These are phyloP conservation scores for Talaromyces sp. DNA, from an alignment of 2,329 filamentous ascomycete species.

Conservation along the genomic window DNA sequence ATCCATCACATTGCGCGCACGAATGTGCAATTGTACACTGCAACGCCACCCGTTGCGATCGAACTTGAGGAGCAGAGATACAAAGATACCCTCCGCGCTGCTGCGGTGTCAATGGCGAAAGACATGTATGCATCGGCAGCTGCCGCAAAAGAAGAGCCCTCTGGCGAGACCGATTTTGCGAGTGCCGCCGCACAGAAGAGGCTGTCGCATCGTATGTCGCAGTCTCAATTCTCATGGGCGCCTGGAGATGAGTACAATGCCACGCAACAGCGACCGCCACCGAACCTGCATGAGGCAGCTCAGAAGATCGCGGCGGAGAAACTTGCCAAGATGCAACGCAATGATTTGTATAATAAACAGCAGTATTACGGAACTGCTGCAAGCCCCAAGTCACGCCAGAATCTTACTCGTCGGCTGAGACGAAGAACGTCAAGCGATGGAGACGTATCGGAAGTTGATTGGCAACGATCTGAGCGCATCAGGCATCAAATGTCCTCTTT, in stretches of 20 bases:
- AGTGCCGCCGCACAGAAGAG: constrained; percentile 32
- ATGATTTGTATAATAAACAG: constrained; percentile 64
- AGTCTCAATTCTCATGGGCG: constrained; percentile 31
- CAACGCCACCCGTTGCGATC: constrained; percentile 65
- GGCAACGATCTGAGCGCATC: constrained; percentile 67
- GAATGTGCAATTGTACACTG: constrained; percentile 75
- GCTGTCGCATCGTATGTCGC: constrained; percentile 29
- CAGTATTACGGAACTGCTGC: constrained; percentile 66
- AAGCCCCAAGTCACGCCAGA: constrained; percentile 47
- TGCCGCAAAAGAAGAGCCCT: constrained; percentile 34
- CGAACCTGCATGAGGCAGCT: constrained; percentile 73
- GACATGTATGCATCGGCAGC: constrained; percentile 68
- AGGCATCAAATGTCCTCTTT: constrained; percentile 76
- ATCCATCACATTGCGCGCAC: constrained; percentile 62
- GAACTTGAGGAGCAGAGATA: constrained; percentile 72
- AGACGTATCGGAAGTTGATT: constrained; percentile 57
- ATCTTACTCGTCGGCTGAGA: constrained; percentile 55
- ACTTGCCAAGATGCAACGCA: constrained; percentile 72
- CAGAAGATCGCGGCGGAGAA: constrained; percentile 82
- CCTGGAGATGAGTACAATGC: constrained; percentile 25
- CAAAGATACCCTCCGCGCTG: constrained; percentile 70
- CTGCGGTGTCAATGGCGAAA: constrained; percentile 83
- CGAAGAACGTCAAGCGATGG: constrained; percentile 66
- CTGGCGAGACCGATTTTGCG: constrained; percentile 21
- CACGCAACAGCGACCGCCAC: constrained; percentile 25